These are phyloP conservation scores for Ciborinia camelliae DNA, from an alignment of 2,329 filamentous ascomycete species.

Conservation along the genomic window DNA sequence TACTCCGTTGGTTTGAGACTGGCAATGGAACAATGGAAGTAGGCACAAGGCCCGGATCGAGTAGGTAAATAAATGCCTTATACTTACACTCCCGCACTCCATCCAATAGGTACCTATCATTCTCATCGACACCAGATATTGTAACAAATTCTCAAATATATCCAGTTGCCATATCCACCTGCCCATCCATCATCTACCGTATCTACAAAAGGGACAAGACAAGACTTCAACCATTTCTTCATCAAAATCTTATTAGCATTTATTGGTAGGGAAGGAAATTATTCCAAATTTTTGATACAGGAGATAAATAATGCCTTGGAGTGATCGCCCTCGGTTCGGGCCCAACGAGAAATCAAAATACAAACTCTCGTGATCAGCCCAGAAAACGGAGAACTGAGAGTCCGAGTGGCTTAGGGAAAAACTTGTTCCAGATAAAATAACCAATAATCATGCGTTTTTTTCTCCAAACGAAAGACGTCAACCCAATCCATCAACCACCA, in stretches of 20 bases:
- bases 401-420: slow-evolving; percentile 19
- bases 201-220: neutral
- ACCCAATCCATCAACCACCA: no score
- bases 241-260: neutral
- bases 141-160: neutral
- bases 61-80: neutral
- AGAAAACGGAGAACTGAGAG: slow-evolving; percentile 13
- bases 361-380: slow-evolving; percentile 16
- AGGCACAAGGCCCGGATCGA: no score
- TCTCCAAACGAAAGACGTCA: slow-evolving; percentile 5
- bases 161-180: neutral
- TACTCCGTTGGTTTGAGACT: no score
- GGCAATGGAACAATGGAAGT: no score
- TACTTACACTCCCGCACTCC: no score
- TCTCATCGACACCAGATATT: neutral
- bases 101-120: no score
- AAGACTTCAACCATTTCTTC: neutral
- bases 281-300: neutral
- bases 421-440: slow-evolving; percentile 3
- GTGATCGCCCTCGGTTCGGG: slow-evolving; percentile 15
- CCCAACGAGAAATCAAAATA: neutral
- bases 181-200: no score
- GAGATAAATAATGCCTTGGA: slow-evolving; percentile 3
- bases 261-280: neutral
- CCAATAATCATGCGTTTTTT: slow-evolving; percentile 5